These are phyloP conservation scores for Avena atlantica DNA, from an alignment of 176 grass and related monocot genomes.

Conservation along the genomic window DNA sequence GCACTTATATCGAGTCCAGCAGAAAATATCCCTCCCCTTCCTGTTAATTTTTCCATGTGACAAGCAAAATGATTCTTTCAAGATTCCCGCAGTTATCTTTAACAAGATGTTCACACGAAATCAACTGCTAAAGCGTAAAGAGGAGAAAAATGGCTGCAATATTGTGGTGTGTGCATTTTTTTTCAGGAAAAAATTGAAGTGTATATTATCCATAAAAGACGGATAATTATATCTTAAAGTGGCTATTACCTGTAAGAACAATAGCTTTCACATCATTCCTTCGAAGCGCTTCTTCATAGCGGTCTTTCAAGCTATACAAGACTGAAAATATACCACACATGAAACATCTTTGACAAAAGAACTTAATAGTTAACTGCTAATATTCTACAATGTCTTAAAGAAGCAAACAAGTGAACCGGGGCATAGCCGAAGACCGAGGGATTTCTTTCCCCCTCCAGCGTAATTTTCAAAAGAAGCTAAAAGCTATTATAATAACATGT, in stretches of 20 bases:
- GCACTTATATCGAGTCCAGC: constrained; percentile 80
- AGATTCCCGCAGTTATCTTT: not conserved
- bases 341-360: not conserved
- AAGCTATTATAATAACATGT: not conserved
- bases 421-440: too few species aligned
- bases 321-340: constrained; percentile 54
- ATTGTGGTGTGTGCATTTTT: not conserved
- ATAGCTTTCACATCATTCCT: constrained; percentile 93
- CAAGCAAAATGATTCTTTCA: not conserved
- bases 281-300: constrained; percentile 71
- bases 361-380: not conserved
- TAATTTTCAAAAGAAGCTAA: not conserved
- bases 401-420: not conserved
- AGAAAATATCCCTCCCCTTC: constrained; percentile 73
- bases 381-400: not conserved
- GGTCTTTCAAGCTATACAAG: constrained; percentile 64
- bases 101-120: not conserved
- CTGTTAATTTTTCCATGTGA: constrained; percentile 35
- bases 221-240: not conserved
- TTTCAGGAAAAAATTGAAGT: not conserved
- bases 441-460: too few species aligned
- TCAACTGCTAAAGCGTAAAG: not conserved
- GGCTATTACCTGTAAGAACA: constrained; percentile 70
- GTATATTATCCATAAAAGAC: not conserved
- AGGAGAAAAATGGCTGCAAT: not conserved